Evolutionary conservation across 306 rosid species (phyloP).

Genomic region (Lathyrus sativus): DNA sequence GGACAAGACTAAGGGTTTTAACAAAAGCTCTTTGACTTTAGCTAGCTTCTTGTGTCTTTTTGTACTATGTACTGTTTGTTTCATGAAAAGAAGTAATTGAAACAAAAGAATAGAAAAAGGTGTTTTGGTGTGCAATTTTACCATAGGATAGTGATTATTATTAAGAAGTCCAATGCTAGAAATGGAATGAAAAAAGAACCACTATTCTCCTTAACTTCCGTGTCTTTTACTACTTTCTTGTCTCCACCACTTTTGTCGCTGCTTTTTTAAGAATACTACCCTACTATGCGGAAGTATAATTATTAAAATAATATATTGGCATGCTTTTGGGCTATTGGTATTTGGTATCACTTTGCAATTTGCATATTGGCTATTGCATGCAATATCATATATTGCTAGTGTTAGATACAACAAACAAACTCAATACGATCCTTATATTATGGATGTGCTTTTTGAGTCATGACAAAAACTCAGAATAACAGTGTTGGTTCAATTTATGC

Average conservation of each 20-base stretch:
- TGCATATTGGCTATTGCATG: conserved; percentile 6
- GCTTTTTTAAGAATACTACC: conserved; percentile 46
- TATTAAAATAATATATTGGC: neutral
- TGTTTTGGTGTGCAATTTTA: conserved; percentile 12
- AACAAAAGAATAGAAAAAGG: conserved; percentile 10
- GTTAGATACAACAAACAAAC: conserved; percentile 22
- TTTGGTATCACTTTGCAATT: conserved; percentile 17
- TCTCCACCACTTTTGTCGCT: conserved; percentile 50
- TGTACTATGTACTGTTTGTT: neutral
- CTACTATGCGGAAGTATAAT: conserved; percentile 34
- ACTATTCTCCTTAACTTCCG: conserved; percentile 39
- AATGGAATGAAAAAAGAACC: conserved; percentile 52
- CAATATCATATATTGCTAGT: neutral
- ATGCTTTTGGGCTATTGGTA: conserved; percentile 20
- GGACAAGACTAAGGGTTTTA: conserved; percentile 19
- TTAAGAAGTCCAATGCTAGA: conserved; percentile 26
- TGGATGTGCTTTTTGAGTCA: conserved; percentile 33
- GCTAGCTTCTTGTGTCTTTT: neutral
- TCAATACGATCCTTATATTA: conserved; percentile 27
- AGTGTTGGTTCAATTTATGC: neutral
- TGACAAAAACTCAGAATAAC: conserved; percentile 31
- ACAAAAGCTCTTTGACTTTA: neutral
- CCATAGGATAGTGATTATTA: neutral
- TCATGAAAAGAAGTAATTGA: conserved; percentile 17
- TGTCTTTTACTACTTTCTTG: conserved; percentile 53